phyloP scores from a whole-genome alignment of 441 rosid species.

The Adansonia gregorii region DNA sequence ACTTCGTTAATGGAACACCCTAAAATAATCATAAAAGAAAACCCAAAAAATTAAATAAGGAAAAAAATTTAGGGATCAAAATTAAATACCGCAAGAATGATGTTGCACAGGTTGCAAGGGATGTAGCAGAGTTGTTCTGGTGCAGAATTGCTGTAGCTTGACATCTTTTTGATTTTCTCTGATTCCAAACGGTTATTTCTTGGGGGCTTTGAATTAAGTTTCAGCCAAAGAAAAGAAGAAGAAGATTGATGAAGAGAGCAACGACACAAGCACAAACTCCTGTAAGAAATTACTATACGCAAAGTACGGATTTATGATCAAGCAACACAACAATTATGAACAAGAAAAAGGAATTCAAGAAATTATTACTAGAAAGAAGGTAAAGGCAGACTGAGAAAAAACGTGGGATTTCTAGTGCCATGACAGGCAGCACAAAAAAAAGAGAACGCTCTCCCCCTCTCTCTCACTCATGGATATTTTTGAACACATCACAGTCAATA shows the following conservation, averaged over 20 bases:
- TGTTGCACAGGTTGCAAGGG: slow-evolving; percentile 30
- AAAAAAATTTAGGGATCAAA: neutral
- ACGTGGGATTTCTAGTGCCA: slow-evolving; percentile 24
- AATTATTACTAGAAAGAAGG: slow-evolving; percentile 21
- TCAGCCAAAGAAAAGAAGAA: neutral
- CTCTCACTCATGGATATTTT: slow-evolving; percentile 3
- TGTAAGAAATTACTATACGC: neutral
- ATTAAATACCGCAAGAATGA: slow-evolving; percentile 25
- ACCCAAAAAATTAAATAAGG: neutral
- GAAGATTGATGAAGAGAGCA: slow-evolving; percentile 3
- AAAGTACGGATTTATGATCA: neutral
- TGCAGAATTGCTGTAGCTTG: slow-evolving; percentile 25
- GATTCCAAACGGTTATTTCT: neutral
- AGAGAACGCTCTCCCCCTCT: slow-evolving; percentile 7
- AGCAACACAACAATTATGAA: neutral
- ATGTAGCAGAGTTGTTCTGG: slow-evolving; percentile 28
- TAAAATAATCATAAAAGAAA: neutral
- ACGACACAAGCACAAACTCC: neutral
- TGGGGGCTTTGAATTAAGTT: neutral
- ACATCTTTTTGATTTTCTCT: slow-evolving; percentile 3
- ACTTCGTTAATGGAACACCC: slow-evolving; percentile 16
- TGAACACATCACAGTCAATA: slow-evolving; percentile 5
- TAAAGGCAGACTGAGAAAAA: slow-evolving; percentile 24
- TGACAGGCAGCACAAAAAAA: slow-evolving; percentile 17
- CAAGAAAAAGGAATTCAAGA: neutral